Evolutionary conservation across 345 rosid species (phyloP), one percentile per base, ranked within the genome.

Genomic region (Corchorus olitorius): DNA sequence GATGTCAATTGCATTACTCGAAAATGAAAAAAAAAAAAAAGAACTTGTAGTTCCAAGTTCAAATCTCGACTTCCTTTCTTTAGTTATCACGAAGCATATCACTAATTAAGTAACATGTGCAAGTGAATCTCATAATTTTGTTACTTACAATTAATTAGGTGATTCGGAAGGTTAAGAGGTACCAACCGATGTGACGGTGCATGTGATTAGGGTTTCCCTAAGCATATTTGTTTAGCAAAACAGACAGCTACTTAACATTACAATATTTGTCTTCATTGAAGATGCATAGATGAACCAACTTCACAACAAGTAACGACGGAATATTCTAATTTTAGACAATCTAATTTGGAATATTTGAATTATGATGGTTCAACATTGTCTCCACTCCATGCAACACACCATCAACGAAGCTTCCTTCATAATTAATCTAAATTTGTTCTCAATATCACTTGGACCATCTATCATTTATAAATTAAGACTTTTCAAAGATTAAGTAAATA

Each of bases 71-170:
- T n/a, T n/a, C n/a, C n/a, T n/a, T n/a, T n/a, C n/a, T n/a, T n/a
- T n/a, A n/a, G n/a, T n/a, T n/a, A n/a, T n/a, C n/a, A n/a, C n/a
- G n/a, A n/a, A n/a, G n/a, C n/a, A n/a, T n/a, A n/a, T n/a, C n/a
- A n/a, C n/a, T n/a, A 39, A 2, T 39, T 27, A 59, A 59, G 7
- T 53, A 53, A 53, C 54, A 22, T 66, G 54, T 20, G 37, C 55
- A 66, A 46, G 46, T 46, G 55, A 22, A 67, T 46, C 34, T 67
- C 39, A 2, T 43, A 19, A n/a, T n/a, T n/a, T n/a, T 11, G 4
- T 19, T 19, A 41, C 50, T 39, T n/a, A n/a, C n/a, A 65, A n/a
- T n/a, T 65, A 65, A 65, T 45, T 66, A 66, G 71, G 71, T 66
- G 6, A 46, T 45, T 66, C 45, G 35, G 34, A 45, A 66, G n/a